Percentiles rank a stretch among this genome's conserved stretches.
phyloP scores from a whole-genome alignment of 2,329 filamentous ascomycete species.

The Paracoccidioides lutzii region DNA sequence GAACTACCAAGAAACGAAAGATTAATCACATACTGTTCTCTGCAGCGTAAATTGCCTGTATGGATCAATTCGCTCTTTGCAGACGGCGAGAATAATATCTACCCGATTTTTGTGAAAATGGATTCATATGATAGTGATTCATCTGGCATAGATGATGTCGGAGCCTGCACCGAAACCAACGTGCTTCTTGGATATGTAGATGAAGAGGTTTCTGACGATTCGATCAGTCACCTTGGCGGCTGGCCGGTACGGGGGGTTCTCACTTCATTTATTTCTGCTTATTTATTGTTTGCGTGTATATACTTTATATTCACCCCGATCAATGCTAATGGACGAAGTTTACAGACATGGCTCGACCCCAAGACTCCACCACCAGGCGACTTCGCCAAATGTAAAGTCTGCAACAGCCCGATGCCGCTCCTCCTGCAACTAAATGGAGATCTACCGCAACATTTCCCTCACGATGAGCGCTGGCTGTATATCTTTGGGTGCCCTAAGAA shows the following conservation, averaged over 20 bases:
- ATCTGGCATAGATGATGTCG: slow-evolving; percentile 53
- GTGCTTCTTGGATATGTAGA: slow-evolving; percentile 84
- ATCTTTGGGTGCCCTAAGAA: slow-evolving; percentile 70
- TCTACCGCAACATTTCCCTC: slow-evolving; percentile 71
- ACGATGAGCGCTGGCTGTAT: slow-evolving; percentile 78
- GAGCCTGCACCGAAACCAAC: slow-evolving; percentile 49
- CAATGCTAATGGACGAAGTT: not conserved
- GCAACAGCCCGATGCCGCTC: slow-evolving; percentile 69
- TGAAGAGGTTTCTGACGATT: slow-evolving; percentile 64
- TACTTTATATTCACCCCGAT: not conserved
- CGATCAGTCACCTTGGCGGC: slow-evolving; percentile 78
- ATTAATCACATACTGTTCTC: not conserved
- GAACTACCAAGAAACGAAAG: not conserved
- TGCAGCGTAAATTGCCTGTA: not conserved
- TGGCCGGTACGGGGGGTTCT: slow-evolving; percentile 52
- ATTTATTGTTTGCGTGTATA: not conserved
- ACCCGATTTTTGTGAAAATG: slow-evolving; percentile 4
- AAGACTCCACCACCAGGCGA: slow-evolving; percentile 57
- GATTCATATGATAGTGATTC: slow-evolving; percentile 77
- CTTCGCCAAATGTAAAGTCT: slow-evolving; percentile 74
- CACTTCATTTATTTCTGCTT: not conserved
- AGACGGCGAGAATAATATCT: not conserved
- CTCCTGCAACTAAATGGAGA: slow-evolving; percentile 87
- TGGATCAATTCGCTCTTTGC: not conserved
- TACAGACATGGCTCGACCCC: slow-evolving; percentile 71